Percentiles rank a stretch among this genome's conserved stretches.
Evolutionary conservation across 2,329 filamentous ascomycete genomes (phyloP).

Genomic region (Fusarium acutatum): DNA sequence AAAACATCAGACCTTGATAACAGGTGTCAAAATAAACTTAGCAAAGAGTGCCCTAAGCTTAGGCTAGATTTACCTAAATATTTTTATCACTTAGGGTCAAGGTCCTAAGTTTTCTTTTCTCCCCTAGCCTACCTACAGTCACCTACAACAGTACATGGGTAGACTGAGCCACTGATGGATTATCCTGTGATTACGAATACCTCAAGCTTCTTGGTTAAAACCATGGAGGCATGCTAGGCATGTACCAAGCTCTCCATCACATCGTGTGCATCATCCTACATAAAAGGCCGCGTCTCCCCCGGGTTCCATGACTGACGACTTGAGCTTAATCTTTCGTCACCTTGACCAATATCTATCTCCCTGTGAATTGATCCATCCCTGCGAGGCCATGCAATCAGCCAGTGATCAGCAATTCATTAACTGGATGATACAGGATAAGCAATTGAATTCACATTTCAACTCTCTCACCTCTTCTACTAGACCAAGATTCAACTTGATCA

Average conservation of each 20-base stretch:
- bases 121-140: neutral
- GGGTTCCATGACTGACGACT: neutral
- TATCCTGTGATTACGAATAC: neutral
- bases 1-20: too few species aligned
- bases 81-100: too few species aligned
- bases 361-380: neutral
- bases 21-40: too few species aligned
- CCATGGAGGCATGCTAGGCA: neutral
- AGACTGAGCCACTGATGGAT: neutral
- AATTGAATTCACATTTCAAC: neutral
- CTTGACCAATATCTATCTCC: neutral
- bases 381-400: neutral
- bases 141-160: neutral
- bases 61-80: too few species aligned
- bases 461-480: too few species aligned
- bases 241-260: neutral
- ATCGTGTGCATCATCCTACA: slow-evolving; percentile 23
- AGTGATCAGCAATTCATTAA: neutral
- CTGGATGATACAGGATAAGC: neutral
- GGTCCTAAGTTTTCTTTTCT: too few species aligned
- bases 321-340: neutral
- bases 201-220: neutral
- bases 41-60: too few species aligned
- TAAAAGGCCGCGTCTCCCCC: slow-evolving; percentile 21
- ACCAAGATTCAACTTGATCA: neutral